phyloP scores from a whole-genome alignment of 2,329 filamentous ascomycete species.

The Calonectria pseudoreteaudii region DNA sequence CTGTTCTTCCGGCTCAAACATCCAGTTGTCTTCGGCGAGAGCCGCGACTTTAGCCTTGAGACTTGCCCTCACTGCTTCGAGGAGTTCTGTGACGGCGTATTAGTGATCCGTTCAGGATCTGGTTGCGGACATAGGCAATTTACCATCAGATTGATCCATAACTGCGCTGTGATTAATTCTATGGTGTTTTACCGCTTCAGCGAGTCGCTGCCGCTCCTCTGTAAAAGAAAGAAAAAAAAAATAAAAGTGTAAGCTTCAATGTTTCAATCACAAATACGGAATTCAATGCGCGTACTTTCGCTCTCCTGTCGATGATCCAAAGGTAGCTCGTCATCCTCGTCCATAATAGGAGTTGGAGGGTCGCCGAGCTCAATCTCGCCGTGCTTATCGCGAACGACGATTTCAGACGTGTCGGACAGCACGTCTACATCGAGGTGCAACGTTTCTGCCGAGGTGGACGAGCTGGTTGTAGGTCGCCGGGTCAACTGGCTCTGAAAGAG shows the following conservation, averaged over 20 bases:
- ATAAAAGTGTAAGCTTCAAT: conserved; percentile 9
- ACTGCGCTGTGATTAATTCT: conserved; percentile 65
- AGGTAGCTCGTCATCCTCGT: conserved; percentile 66
- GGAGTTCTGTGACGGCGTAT: conserved; percentile 66
- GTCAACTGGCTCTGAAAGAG: conserved; percentile 71
- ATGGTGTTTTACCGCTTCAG: conserved; percentile 72
- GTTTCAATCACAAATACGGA: background rate
- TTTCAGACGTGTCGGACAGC: conserved; percentile 62
- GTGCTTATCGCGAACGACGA: conserved; percentile 72
- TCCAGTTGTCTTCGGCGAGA: conserved; percentile 88
- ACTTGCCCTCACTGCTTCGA: conserved; percentile 77
- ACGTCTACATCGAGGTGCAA: conserved; percentile 62
- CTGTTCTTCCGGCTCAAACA: conserved; percentile 80
- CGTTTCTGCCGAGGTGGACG: conserved; percentile 56
- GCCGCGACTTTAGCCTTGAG: conserved; percentile 78
- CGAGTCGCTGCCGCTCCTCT: conserved; percentile 71
- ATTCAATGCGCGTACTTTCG: conserved; percentile 58
- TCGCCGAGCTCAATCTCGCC: conserved; percentile 73
- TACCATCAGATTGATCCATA: conserved; percentile 75
- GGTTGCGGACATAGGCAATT: conserved; percentile 35
- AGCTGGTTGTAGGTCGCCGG: conserved; percentile 63
- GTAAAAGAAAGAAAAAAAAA: background rate
- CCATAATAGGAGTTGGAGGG: conserved; percentile 63
- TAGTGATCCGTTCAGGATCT: conserved; percentile 19
- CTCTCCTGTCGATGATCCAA: conserved; percentile 69